These are phyloP conservation scores for Globisporangium polare DNA, from an alignment of 352 stramenopile genomes.

Conservation along the genomic window DNA sequence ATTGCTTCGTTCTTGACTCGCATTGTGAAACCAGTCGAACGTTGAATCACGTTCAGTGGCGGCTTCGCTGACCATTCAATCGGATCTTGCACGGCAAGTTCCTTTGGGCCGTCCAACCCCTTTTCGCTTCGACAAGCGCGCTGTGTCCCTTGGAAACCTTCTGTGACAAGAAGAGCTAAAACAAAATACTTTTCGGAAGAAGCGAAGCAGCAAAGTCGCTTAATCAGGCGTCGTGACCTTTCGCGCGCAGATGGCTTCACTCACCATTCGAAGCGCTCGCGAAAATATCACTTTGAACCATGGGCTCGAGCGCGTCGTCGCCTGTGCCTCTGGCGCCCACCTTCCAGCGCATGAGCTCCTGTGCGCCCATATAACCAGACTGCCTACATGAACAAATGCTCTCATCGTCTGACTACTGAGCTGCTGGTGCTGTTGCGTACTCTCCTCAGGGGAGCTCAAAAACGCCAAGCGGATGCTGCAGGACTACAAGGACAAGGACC, in stretches of 20 bases:
- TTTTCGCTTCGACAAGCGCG: too few species aligned
- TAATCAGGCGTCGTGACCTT: constrained; percentile 1
- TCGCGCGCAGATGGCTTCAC: background rate
- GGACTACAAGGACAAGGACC: constrained; percentile 73
- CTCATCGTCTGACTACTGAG: background rate
- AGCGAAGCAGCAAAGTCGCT: background rate
- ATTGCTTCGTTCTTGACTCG: too few species aligned
- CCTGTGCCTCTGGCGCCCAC: constrained; percentile 31
- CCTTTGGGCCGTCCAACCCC: background rate
- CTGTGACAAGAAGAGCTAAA: too few species aligned
- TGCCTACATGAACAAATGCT: background rate
- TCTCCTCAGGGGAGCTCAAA: constrained; percentile 46
- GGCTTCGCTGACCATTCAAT: too few species aligned
- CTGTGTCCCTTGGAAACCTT: too few species aligned
- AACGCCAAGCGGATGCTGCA: constrained; percentile 36
- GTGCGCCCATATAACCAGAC: constrained; percentile 20
- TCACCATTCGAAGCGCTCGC: too few species aligned
- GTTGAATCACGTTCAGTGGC: too few species aligned
- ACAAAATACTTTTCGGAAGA: background rate
- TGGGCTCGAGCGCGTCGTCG: constrained; percentile 49
- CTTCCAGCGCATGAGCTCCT: constrained; percentile 55
- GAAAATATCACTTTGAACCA: constrained; percentile 5
- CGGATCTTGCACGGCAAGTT: too few species aligned
- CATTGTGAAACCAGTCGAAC: too few species aligned
- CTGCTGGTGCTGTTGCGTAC: background rate